phyloP scores from a whole-genome alignment of 257 asterid species.

The Henckelia pumila region DNA sequence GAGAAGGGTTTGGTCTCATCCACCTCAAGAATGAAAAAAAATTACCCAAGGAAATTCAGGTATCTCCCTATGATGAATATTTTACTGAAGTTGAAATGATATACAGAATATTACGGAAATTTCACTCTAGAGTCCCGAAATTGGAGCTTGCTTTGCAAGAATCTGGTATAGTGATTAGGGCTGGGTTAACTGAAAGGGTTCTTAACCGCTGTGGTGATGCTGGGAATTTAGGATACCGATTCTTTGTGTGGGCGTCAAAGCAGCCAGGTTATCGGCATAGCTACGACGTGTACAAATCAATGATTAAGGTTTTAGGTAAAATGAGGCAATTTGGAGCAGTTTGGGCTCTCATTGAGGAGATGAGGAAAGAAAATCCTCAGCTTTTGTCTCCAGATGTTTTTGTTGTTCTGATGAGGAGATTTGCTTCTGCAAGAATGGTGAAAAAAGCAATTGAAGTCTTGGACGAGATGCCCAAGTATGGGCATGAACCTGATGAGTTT shows the following conservation, averaged over 20 bases:
- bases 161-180: conserved; percentile 63
- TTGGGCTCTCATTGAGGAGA: conserved; percentile 96
- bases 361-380: conserved; percentile 78
- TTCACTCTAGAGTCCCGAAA: conserved; percentile 76
- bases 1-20: conserved; percentile 44
- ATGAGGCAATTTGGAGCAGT: conserved; percentile 96
- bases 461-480: conserved; percentile 93
- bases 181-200: conserved; percentile 84
- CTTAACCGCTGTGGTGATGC: conserved; percentile 93
- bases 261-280: conserved; percentile 78
- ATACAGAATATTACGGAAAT: conserved; percentile 61
- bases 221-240: conserved; percentile 83
- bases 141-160: conserved; percentile 81
- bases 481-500: conserved; percentile 86
- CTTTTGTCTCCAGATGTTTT: conserved; percentile 69
- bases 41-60: conserved; percentile 25
- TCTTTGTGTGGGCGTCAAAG: conserved; percentile 79
- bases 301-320: conserved; percentile 73
- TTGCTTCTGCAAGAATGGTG: conserved; percentile 85
- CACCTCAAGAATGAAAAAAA: conserved; percentile 39
- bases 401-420: conserved; percentile 85
- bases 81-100: conserved; percentile 76
- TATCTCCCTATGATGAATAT: conserved; percentile 54
- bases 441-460: conserved; percentile 84
- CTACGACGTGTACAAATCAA: conserved; percentile 71